Evolutionary conservation across 805 yeast species (phyloP).

Genomic region (Candida hispaniensis): DNA sequence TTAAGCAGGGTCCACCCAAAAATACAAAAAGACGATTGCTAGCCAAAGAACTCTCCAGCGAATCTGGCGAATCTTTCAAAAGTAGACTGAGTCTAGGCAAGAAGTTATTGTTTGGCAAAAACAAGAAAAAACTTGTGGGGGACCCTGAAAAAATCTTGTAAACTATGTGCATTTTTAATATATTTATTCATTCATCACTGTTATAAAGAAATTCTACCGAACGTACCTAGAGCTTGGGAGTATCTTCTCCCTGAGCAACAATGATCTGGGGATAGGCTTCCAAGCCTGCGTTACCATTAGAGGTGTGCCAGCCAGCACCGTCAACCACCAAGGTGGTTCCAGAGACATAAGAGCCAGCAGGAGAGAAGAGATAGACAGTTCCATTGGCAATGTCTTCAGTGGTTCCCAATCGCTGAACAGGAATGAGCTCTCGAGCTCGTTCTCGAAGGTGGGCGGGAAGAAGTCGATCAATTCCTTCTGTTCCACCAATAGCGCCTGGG

Average conservation of each 20-base stretch:
- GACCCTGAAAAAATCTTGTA: no score
- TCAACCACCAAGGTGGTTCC: slow-evolving; percentile 78
- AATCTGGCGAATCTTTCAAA: no score
- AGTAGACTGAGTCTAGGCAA: no score
- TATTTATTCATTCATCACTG: no score
- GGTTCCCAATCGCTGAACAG: slow-evolving; percentile 43
- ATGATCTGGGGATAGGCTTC: slow-evolving; percentile 15
- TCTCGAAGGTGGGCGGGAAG: slow-evolving; percentile 34
- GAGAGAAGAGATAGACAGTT: slow-evolving; percentile 73
- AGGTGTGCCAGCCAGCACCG: slow-evolving; percentile 77
- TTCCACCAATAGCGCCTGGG: slow-evolving; percentile 80
- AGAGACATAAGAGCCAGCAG: slow-evolving; percentile 65
- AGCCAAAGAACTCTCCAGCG: no score
- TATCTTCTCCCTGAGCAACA: slow-evolving; percentile 15
- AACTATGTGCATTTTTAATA: no score
- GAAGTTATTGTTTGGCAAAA: no score
- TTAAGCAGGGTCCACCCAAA: no score
- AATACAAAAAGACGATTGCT: no score
- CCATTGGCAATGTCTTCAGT: slow-evolving; percentile 78
- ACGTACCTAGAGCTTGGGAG: slow-evolving; percentile 17
- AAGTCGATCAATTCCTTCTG: slow-evolving; percentile 75
- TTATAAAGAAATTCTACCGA: no score
- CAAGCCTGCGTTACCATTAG: slow-evolving; percentile 7
- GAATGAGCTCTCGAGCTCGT: slow-evolving; percentile 40
- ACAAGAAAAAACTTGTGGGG: no score